Evolutionary conservation across 2,329 filamentous ascomycete species (phyloP).

Genomic region (Fusarium piperis): DNA sequence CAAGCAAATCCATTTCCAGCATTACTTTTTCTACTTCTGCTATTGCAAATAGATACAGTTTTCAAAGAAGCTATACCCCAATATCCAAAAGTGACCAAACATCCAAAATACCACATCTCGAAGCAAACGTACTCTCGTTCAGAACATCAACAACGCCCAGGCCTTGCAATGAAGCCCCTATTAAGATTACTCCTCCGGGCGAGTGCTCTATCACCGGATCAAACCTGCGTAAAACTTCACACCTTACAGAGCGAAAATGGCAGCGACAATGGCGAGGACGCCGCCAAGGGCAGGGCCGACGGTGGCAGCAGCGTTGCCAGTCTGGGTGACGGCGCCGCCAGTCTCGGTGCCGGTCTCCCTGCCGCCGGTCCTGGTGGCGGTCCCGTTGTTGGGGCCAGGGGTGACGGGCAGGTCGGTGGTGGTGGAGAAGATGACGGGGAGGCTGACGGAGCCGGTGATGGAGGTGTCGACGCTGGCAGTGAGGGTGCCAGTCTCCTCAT

Average conservation of each 20-base stretch:
- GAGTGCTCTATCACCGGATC: background rate
- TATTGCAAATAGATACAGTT: background rate
- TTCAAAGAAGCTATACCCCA: background rate
- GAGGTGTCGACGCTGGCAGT: background rate
- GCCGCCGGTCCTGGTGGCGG: conserved; percentile 15
- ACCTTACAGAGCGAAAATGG: conserved; percentile 47
- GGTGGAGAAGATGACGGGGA: conserved; percentile 29
- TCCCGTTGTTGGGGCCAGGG: conserved; percentile 21
- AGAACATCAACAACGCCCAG: conserved; percentile 15
- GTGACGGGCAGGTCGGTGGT: conserved; percentile 14
- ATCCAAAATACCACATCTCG: background rate
- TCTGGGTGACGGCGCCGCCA: conserved; percentile 13
- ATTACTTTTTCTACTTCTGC: background rate
- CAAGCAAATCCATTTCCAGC: background rate
- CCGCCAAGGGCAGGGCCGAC: conserved; percentile 41
- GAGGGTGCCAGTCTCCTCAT: background rate
- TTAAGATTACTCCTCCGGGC: background rate
- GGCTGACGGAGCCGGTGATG: conserved; percentile 10
- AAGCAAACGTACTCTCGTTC: background rate
- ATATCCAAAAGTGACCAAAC: background rate
- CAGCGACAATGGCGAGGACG: conserved; percentile 46
- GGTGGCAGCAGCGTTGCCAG: conserved; percentile 33
- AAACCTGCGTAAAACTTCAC: background rate
- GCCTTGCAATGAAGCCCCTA: background rate
- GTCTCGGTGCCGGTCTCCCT: background rate